Conservation (phyloP, 1,284 basidiomycete species). For the Spongiforma sp. region DNA sequence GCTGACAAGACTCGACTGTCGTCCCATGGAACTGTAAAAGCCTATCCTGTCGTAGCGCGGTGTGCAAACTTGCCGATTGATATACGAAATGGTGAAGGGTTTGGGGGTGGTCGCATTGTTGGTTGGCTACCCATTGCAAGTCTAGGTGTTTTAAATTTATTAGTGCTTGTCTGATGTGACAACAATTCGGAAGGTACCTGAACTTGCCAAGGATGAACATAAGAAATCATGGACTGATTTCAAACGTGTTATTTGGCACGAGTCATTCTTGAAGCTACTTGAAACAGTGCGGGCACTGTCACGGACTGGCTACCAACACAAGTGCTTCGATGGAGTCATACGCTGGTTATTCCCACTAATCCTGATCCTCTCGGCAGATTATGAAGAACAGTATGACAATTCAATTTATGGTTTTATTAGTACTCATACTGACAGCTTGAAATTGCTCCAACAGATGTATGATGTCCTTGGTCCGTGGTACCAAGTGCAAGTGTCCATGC, state of each 20-base stretch:
- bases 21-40: slow-evolving; percentile 37
- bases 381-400: slow-evolving; percentile 23
- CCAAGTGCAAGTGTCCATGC: slow-evolving; percentile 16
- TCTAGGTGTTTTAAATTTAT: too few relatives aligned
- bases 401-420: neutral
- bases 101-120: slow-evolving; percentile 46
- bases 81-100: slow-evolving; percentile 44
- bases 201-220: slow-evolving; percentile 31
- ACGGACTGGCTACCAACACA: slow-evolving; percentile 9
- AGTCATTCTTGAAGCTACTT: slow-evolving; percentile 21
- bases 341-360: slow-evolving; percentile 15
- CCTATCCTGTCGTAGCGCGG: slow-evolving; percentile 47
- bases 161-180: neutral
- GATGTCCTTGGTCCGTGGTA: slow-evolving; percentile 21
- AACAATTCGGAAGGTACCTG: slow-evolving; percentile 20
- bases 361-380: slow-evolving; percentile 22
- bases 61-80: slow-evolving; percentile 42
- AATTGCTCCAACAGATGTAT: slow-evolving; percentile 28
- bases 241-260: slow-evolving; percentile 41
- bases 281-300: neutral
- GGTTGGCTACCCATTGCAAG: slow-evolving; percentile 50
- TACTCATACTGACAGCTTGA: too few relatives aligned
- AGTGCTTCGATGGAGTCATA: slow-evolving; percentile 11
- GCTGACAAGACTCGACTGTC: neutral
- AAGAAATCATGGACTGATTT: slow-evolving; percentile 38